Conservation (phyloP, 2,329 filamentous ascomycete species). For the Pestalotiopsis fici region DNA sequence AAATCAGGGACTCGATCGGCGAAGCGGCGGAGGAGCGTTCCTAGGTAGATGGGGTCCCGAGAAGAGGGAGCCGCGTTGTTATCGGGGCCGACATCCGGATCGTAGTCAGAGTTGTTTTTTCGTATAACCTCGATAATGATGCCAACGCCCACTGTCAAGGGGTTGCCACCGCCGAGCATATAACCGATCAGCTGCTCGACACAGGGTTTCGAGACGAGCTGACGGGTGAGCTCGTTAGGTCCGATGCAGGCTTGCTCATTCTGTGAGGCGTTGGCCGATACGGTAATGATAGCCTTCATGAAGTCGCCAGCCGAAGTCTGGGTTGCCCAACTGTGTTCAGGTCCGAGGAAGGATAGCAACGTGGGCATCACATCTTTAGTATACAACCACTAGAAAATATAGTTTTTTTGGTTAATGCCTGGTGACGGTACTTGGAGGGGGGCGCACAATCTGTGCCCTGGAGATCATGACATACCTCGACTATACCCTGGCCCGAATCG, state of each 20-base stretch:
- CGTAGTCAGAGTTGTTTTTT: constrained; percentile 99
- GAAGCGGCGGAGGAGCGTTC: constrained; percentile 85
- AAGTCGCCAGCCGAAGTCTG: constrained; percentile 98
- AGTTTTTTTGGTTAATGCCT: constrained; percentile 22
- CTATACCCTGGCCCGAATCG: constrained; percentile 87
- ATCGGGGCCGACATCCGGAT: constrained; percentile 84
- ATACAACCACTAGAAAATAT: constrained; percentile 79
- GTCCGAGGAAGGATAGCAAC: constrained; percentile 82
- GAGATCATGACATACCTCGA: constrained; percentile 66
- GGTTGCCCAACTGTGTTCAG: constrained; percentile 83
- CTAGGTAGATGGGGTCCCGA: constrained; percentile 93
- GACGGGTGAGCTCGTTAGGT: constrained; percentile 92
- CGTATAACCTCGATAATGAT: constrained; percentile 98
- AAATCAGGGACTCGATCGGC: constrained; percentile 91
- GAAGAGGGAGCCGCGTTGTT: constrained; percentile 78
- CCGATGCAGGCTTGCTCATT: constrained; percentile 99
- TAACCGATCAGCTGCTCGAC: constrained; percentile 82
- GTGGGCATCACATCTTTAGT: constrained; percentile 84
- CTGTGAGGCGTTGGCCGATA: constrained; percentile 96
- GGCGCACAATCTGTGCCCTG: background rate
- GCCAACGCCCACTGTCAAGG: constrained; percentile 91
- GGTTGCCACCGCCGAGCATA: constrained; percentile 93
- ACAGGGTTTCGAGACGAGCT: constrained; percentile 85
- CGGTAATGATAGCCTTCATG: constrained; percentile 97
- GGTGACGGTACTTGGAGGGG: background rate